A percentile compares a stretch with the other conserved stretches of the same genome.
Conservation (phyloP, 768 basidiomycete genomes). For the Amanita rubescens region DNA sequence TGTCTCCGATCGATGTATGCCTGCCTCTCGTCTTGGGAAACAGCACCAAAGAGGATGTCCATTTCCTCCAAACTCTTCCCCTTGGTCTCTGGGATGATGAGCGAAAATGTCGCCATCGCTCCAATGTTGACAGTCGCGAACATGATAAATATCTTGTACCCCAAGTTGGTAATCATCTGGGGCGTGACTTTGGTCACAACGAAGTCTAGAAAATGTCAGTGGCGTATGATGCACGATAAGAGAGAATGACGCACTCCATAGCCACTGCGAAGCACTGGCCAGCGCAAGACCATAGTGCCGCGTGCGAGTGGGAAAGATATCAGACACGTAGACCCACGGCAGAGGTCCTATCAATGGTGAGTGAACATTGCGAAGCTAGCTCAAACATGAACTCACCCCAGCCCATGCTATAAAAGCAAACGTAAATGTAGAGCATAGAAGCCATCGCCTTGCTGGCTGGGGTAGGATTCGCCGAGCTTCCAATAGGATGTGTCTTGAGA, state of each 20-base stretch:
- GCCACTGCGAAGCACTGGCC: conserved; percentile 76
- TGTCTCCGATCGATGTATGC: conserved; percentile 44
- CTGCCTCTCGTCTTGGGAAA: conserved; percentile 46
- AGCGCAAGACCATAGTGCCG: conserved; percentile 73
- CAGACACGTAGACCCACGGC: conserved; percentile 60
- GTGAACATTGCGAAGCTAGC: conserved; percentile 20
- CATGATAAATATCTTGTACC: conserved; percentile 73
- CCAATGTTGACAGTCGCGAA: conserved; percentile 69
- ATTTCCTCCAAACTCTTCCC: conserved; percentile 48
- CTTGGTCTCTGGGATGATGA: conserved; percentile 58
- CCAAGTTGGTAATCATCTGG: conserved; percentile 48
- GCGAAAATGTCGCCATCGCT: conserved; percentile 60
- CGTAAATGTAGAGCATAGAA: conserved; percentile 79
- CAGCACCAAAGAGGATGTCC: conserved; percentile 49
- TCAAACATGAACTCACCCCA: conserved; percentile 43
- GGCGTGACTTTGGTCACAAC: conserved; percentile 69
- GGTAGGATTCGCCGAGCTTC: conserved; percentile 30
- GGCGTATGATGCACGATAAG: neutral
- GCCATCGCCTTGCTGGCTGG: conserved; percentile 76
- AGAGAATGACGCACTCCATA: conserved; percentile 51
- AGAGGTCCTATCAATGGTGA: conserved; percentile 27
- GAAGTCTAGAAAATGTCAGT: conserved; percentile 40
- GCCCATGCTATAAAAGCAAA: conserved; percentile 83
- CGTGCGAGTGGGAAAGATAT: conserved; percentile 84
- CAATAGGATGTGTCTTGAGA: conserved; percentile 69